Evolutionary conservation across 1,139 yeast species (phyloP), one percentile per base, ranked within the genome.

Genomic region (Wickerhamomyces sp.): DNA sequence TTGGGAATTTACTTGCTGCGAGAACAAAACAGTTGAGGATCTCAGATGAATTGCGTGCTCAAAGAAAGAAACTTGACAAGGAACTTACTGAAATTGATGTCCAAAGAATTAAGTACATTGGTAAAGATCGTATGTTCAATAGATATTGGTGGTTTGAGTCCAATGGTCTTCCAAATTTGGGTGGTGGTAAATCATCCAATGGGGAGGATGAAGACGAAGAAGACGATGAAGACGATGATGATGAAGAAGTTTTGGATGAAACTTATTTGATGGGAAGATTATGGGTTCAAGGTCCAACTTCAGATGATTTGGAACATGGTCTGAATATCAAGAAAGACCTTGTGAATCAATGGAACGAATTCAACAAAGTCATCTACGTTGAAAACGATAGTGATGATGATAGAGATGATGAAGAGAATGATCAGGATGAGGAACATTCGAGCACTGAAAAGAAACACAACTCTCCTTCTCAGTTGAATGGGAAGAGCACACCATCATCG

Each of bases 71-170:
- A 22, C 57, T 78, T 26, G 93, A 83, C 50, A 67, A 64, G 42
- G 64, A 72, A 39, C 59, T 83, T 25, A 69, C 72, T 31, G 87
- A 80, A 48, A 61, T 76, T 33, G 96, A 89, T 52, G 71, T 84
- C 42, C 96, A 88, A 55, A 64, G 98, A 40, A 72, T 88, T 29
- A 75, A 75, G 40, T 67, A 77, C 32, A 62, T 91, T 20, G 99
- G 99, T 5, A 73, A 78, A 44, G 99, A 91, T 57, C 67, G 95
- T 36, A 73, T 75, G 42, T 87, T 68, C 55, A 93, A 91, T 60
- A 68, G 91, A 46, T 91, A 89, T 57, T 93, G 95, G 94, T 91
- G 96, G 96, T 79, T 89, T 54, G 97, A 91, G 54, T 70, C 74
- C 45, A 82, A 82, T 52, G 97, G 97, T 0, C 66, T 86, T 37